phyloP scores from a whole-genome alignment of 169 alveolate species.

The Miamiensis avidus region DNA sequence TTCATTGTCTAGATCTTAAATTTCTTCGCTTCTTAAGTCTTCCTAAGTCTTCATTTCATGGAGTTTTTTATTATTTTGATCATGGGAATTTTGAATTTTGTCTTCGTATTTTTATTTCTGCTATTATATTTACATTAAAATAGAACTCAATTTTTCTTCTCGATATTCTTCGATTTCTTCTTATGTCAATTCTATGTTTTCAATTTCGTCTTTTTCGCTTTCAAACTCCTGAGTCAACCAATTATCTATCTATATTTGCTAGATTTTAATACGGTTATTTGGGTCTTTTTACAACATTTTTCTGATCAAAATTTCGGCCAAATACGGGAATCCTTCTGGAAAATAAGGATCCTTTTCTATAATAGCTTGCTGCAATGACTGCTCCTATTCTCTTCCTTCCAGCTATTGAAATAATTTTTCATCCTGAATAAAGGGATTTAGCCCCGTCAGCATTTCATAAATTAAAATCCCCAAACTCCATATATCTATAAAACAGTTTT shows the following conservation, averaged over 20 bases:
- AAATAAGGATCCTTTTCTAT: background rate
- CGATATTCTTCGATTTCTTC: background rate
- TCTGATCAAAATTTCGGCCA: background rate
- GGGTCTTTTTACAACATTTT: background rate
- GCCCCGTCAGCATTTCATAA: background rate
- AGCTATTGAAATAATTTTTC: too few species aligned
- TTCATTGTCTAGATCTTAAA: background rate
- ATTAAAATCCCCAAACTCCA: background rate
- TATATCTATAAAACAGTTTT: background rate
- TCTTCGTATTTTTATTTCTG: background rate
- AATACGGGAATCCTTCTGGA: background rate
- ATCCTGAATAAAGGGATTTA: background rate
- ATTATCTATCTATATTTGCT: background rate
- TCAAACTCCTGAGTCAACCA: background rate
- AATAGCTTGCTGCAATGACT: background rate
- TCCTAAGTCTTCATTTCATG: background rate
- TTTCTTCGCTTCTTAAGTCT: background rate
- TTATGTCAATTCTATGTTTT: background rate
- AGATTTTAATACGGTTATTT: background rate
- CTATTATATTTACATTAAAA: background rate
- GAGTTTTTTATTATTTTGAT: too few species aligned
- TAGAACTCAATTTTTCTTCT: background rate
- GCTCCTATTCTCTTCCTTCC: background rate
- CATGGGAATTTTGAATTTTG: background rate
- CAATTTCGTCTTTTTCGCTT: background rate